phyloP scores from a whole-genome alignment of 805 yeast species.

The Metschnikowia aberdeeniae region DNA sequence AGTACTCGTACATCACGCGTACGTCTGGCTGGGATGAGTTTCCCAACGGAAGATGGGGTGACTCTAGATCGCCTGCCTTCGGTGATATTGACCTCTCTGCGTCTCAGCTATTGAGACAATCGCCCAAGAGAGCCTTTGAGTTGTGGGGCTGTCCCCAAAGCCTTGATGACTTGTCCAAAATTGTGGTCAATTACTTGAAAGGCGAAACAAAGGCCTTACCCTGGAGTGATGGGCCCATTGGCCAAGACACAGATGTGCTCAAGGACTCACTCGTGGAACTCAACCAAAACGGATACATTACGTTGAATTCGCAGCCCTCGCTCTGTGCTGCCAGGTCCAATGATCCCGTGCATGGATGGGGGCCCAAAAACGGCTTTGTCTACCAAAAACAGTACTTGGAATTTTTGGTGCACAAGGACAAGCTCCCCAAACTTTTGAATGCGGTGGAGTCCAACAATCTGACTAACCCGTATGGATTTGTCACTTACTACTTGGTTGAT shows the following conservation, averaged over 20 bases:
- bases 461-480: constrained; percentile 33
- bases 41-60: constrained; percentile 99
- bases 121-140: constrained; percentile 72
- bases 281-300: constrained; percentile 64
- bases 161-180: constrained; percentile 53
- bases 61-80: constrained; percentile 94
- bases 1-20: constrained; percentile 81
- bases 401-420: constrained; percentile 63
- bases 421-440: constrained; percentile 32
- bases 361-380: constrained; percentile 88
- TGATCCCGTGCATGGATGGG: constrained; percentile 85
- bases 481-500: constrained; percentile 76
- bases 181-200: constrained; percentile 65
- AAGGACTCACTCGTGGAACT: constrained; percentile 55
- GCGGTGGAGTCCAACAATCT: constrained; percentile 45
- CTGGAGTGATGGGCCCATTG: constrained; percentile 92
- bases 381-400: constrained; percentile 94
- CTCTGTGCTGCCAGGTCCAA: constrained; percentile 73
- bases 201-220: constrained; percentile 77
- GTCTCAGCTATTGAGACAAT: constrained; percentile 74
- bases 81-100: constrained; percentile 85
- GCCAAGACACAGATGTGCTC: constrained; percentile 67
- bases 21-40: constrained; percentile 97
- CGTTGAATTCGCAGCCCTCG: constrained; percentile 93
- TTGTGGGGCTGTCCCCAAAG: constrained; percentile 83